Evolutionary conservation across 2,329 filamentous ascomycete genomes (phyloP).

Genomic region (Cercospora sp.): DNA sequence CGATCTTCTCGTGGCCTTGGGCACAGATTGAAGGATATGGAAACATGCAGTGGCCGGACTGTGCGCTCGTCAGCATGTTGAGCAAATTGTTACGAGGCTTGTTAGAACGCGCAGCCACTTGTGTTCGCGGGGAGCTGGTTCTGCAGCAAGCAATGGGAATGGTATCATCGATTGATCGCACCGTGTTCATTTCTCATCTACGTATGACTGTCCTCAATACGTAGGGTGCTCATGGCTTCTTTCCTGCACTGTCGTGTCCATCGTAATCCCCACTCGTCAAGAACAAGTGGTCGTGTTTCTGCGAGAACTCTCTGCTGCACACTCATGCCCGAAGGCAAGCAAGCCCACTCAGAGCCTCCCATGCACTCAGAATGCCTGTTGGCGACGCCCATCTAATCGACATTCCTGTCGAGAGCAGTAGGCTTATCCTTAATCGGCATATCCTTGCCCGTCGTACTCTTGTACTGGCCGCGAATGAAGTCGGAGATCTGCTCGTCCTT

Average conservation of each 20-base stretch:
- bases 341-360: too few species aligned
- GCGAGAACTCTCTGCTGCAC: not conserved
- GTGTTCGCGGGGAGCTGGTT: not conserved
- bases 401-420: slow-evolving; percentile 17
- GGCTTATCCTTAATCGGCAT: slow-evolving; percentile 69
- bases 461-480: slow-evolving; percentile 70
- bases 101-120: not conserved
- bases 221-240: not conserved
- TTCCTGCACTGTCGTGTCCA: not conserved
- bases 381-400: slow-evolving; percentile 1
- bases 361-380: not conserved
- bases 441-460: slow-evolving; percentile 66
- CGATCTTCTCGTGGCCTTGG: not conserved
- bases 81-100: not conserved
- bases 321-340: not conserved
- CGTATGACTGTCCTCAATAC: slow-evolving; percentile 6
- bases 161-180: not conserved
- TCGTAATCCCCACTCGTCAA: not conserved
- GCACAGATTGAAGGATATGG: not conserved
- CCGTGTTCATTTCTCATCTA: slow-evolving; percentile 3
- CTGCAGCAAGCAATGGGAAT: not conserved
- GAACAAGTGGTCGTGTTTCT: not conserved
- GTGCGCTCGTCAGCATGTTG: not conserved
- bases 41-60: not conserved
- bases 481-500: slow-evolving; percentile 80